Conservation (phyloP, 1,139 yeast genomes). For the Yamadazyma trypodendri region DNA sequence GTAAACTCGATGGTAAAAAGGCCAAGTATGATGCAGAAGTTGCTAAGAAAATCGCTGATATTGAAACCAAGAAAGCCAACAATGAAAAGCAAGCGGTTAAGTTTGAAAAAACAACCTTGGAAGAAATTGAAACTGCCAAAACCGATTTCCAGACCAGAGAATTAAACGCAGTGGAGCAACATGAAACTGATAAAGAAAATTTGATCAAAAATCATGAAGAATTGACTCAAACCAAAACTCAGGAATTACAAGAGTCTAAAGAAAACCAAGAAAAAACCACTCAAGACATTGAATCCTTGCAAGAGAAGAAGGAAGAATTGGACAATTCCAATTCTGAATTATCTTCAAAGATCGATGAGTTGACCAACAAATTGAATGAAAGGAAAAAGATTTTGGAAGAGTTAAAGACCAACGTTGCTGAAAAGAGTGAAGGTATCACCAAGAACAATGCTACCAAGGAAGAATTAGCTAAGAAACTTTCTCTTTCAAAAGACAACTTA, state of each 20-base stretch:
- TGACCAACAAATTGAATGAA: slow-evolving; percentile 41
- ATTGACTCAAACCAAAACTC: slow-evolving; percentile 46
- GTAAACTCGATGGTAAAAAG: slow-evolving; percentile 41
- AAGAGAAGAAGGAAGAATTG: slow-evolving; percentile 41
- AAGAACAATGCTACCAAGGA: slow-evolving; percentile 38
- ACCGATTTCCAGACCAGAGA: slow-evolving; percentile 48
- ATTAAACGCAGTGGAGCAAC: slow-evolving; percentile 46
- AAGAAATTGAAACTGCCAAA: slow-evolving; percentile 47
- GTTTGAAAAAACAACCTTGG: slow-evolving; percentile 39
- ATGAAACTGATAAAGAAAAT: slow-evolving; percentile 45
- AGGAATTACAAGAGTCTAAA: slow-evolving; percentile 51
- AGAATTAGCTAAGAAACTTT: slow-evolving; percentile 39
- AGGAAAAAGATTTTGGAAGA: slow-evolving; percentile 41
- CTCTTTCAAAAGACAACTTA: slow-evolving; percentile 32
- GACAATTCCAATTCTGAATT: slow-evolving; percentile 47
- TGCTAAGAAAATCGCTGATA: slow-evolving; percentile 32
- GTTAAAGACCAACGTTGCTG: slow-evolving; percentile 39
- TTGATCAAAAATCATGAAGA: slow-evolving; percentile 46
- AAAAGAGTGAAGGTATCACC: slow-evolving; percentile 38
- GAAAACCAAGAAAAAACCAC: slow-evolving; percentile 46
- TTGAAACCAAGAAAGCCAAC: slow-evolving; percentile 27
- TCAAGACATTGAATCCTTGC: slow-evolving; percentile 44
- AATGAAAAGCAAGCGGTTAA: slow-evolving; percentile 33
- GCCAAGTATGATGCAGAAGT: slow-evolving; percentile 40
- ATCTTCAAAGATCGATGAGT: slow-evolving; percentile 38